Evolutionary conservation across 148 eudicot species (phyloP), one percentile per base, ranked within the genome.

Genomic region (Mesembryanthemum crystallinum): DNA sequence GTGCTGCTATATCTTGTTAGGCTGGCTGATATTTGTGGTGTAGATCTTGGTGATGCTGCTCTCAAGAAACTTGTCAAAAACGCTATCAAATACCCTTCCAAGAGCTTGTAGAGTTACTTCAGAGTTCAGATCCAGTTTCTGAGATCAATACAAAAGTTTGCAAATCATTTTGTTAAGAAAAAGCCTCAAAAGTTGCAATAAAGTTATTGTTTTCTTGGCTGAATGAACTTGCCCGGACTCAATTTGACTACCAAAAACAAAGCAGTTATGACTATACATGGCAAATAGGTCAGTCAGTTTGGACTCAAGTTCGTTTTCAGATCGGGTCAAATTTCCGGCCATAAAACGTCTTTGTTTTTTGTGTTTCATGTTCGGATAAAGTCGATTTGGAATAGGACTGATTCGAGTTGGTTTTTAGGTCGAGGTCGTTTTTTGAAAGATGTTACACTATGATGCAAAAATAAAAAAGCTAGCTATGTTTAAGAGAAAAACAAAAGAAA

Each of bases 31-130:
- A 84, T 88, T 7, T 89, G 93, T 77, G 93, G 89, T 45, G 77
- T 89, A 72, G 91, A 89, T 79, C 93, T 89, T 78, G 87, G 83
- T 62, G 79, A 86, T 54, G 91, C 93, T 72, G 91, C 86, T 51
- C 62, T 83, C 55, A 88, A 83, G 75, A 89, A 89, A 76, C 80
- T 89, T 73, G 73, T 83, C 33, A 87, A 88, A 73, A 89, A 89
- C 73, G 87, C 85, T 0, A 69, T 85, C 67, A 89, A 89, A 66
- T 89, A 89, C 78, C 93, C 93, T 25, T 72, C 39, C 28, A 76
- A 81, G 5, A 64, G 71, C 28, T 61, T 69, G 57, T 76, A 75
- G 59, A 28, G 21, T 9, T 43, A 54, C 47, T 59, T 18, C 43
- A 18, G 57, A n/a, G n/a, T n/a, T n/a, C 51, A 18, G 57, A 18